A percentile compares a stretch with the other conserved stretches of the same genome.
These are phyloP conservation scores for Tolypocladium album DNA, from an alignment of 2,329 filamentous ascomycete genomes.

Conservation along the genomic window DNA sequence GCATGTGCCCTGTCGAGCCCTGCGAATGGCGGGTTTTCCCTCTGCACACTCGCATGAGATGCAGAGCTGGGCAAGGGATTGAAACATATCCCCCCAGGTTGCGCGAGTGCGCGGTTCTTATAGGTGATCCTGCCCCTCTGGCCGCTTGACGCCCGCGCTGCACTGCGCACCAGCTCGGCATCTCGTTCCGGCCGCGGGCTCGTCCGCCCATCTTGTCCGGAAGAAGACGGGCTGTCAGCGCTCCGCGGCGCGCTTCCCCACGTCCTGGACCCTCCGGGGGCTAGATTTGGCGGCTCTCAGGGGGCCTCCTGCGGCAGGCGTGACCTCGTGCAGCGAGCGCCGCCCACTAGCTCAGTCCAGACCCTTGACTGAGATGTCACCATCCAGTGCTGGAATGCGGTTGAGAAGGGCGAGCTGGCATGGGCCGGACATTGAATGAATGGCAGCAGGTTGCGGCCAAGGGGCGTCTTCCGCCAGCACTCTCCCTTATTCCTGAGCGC, in stretches of 20 bases:
- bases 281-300: neutral
- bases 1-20: neutral
- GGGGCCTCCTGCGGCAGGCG: neutral
- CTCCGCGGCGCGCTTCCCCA: neutral
- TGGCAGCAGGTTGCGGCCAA: neutral
- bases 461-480: neutral
- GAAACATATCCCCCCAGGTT: neutral
- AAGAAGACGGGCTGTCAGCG: neutral
- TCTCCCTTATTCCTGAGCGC: neutral
- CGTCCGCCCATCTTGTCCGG: neutral
- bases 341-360: neutral
- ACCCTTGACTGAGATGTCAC: neutral
- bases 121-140: neutral
- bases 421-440: neutral
- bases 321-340: neutral
- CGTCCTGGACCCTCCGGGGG: neutral
- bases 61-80: neutral
- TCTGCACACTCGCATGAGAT: neutral
- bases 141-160: neutral
- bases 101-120: neutral
- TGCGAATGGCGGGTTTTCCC: neutral
- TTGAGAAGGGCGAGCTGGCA: neutral
- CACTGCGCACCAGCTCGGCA: neutral
- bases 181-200: neutral
- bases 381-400: neutral